Conservation (phyloP, 495 filamentous ascomycete species). For the Filosporella fistucella region DNA sequence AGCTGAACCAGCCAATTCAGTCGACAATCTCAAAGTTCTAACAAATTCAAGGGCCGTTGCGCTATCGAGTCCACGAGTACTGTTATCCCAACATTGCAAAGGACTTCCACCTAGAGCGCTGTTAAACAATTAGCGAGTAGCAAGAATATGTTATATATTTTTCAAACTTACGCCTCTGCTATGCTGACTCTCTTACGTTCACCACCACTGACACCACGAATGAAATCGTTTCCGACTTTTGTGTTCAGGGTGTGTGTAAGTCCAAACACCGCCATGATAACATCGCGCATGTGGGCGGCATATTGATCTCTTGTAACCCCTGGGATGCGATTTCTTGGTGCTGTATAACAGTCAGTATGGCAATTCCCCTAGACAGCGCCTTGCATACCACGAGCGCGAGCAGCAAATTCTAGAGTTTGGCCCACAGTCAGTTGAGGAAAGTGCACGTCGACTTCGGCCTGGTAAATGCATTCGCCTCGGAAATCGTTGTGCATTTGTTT, state of each 20-base stretch:
- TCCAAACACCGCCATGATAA: conserved; percentile 77
- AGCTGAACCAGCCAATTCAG: conserved; percentile 59
- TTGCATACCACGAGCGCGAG: conserved; percentile 62
- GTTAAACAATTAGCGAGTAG: not conserved
- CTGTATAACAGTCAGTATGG: conserved; percentile 17
- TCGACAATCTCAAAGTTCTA: conserved; percentile 60
- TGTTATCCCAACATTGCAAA: conserved; percentile 83
- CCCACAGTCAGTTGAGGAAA: conserved; percentile 79
- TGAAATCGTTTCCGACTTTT: conserved; percentile 72
- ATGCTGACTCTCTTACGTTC: conserved; percentile 84
- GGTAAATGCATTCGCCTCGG: conserved; percentile 77
- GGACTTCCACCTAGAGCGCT: conserved; percentile 55
- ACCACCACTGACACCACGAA: conserved; percentile 76
- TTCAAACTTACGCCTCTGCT: conserved; percentile 58
- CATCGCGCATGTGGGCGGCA: conserved; percentile 61
- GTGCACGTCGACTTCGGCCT: conserved; percentile 75
- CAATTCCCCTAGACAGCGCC: conserved; percentile 28
- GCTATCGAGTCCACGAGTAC: conserved; percentile 74
- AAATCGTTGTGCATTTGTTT: conserved; percentile 63
- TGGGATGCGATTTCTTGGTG: conserved; percentile 57
- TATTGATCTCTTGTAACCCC: conserved; percentile 57
- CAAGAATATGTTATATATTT: conserved; percentile 29
- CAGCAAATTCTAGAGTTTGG: conserved; percentile 76
- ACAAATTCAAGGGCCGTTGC: conserved; percentile 80
- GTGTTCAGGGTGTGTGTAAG: conserved; percentile 75